phyloP scores from a whole-genome alignment of 768 basidiomycete genomes.

The Zangia roseola region DNA sequence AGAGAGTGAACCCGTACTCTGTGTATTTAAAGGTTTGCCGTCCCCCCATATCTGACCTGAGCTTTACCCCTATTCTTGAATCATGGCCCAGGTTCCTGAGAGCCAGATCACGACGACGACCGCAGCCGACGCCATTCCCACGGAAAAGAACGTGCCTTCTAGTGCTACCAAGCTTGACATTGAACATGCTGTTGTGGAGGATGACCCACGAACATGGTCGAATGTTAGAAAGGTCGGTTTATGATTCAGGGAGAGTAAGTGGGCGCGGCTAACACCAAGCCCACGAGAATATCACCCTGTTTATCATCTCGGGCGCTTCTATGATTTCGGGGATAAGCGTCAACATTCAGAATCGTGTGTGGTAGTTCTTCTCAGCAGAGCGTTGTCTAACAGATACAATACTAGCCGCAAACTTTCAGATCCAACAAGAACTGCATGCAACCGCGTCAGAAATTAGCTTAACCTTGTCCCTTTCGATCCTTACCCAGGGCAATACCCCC shows the following conservation, averaged over 20 bases:
- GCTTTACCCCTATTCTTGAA: too few relatives aligned
- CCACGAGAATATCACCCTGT: conserved; percentile 10
- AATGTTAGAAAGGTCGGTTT: conserved; percentile 49
- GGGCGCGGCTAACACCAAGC: neutral
- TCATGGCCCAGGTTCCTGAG: too few relatives aligned
- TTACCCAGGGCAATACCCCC: conserved; percentile 58
- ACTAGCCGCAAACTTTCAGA: conserved; percentile 64
- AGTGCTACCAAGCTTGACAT: conserved; percentile 23
- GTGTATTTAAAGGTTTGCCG: too few relatives aligned
- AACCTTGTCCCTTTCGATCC: conserved; percentile 69
- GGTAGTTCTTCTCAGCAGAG: neutral
- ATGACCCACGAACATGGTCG: conserved; percentile 67
- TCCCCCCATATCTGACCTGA: too few relatives aligned
- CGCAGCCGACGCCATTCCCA: too few relatives aligned
- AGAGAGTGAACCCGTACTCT: too few relatives aligned
- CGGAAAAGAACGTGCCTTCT: too few relatives aligned
- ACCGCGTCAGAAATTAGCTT: conserved; percentile 62
- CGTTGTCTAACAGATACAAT: neutral
- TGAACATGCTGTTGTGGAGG: conserved; percentile 45
- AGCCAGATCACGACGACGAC: too few relatives aligned
- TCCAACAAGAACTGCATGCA: conserved; percentile 61
- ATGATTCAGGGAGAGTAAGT: neutral
- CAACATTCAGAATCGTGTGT: conserved; percentile 31
- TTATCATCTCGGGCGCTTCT: conserved; percentile 28
- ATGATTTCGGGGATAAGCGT: conserved; percentile 27